Evolutionary conservation across 2,329 filamentous ascomycete species (phyloP).

Genomic region (Ophiostoma pallidulum): DNA sequence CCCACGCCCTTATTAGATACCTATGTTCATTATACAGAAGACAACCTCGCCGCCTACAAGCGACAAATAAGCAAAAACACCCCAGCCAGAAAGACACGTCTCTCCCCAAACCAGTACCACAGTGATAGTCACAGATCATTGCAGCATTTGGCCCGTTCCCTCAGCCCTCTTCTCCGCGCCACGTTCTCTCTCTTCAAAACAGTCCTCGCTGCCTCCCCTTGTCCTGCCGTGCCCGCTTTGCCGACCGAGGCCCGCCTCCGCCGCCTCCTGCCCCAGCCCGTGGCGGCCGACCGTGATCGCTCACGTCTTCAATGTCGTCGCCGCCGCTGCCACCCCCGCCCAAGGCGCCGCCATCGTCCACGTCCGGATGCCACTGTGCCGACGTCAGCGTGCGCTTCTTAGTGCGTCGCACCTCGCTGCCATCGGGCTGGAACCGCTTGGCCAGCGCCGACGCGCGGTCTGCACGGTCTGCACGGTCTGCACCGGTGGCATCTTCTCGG

Average conservation of each 20-base stretch:
- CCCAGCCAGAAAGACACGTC: no score
- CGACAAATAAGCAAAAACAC: no score
- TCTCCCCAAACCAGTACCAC: no score
- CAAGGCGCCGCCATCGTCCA: background rate
- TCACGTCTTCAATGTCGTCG: conserved; percentile 13
- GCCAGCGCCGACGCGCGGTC: background rate
- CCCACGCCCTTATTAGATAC: no score
- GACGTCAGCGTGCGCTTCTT: conserved; percentile 10
- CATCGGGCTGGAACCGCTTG: background rate
- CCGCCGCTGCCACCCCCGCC: background rate
- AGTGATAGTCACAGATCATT: no score
- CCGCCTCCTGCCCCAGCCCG: background rate
- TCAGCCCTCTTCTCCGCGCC: no score
- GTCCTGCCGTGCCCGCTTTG: conserved; percentile 5
- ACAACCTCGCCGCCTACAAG: no score
- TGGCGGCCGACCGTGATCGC: background rate
- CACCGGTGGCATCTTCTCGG: no score
- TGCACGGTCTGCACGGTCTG: no score
- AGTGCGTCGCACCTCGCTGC: background rate
- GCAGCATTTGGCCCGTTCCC: no score
- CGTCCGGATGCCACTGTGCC: conserved; percentile 1
- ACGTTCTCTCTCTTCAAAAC: no score
- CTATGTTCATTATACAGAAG: no score
- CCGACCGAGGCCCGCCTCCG: background rate
- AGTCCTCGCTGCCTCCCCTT: background rate